These are phyloP conservation scores for Solanum piurae DNA, from an alignment of 257 asterid species.

Conservation along the genomic window DNA sequence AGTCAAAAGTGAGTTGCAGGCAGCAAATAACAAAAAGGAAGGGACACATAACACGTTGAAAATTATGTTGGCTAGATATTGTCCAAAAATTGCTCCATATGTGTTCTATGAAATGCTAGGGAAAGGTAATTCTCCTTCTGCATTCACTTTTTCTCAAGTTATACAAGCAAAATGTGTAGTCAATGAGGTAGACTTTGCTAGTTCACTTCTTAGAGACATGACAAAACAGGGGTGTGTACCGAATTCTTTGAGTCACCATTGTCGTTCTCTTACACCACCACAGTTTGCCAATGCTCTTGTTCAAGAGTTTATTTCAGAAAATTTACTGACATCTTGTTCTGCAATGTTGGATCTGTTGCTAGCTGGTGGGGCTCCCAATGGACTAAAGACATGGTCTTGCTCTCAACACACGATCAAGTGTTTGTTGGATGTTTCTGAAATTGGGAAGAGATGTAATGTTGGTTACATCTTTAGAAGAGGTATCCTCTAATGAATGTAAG, in stretches of 20 bases:
- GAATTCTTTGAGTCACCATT: slow-evolving; percentile 16
- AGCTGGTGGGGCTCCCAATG: background rate
- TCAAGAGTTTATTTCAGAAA: background rate
- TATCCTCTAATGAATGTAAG: background rate
- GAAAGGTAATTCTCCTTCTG: slow-evolving; percentile 59
- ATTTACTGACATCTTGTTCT: background rate
- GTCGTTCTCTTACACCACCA: background rate
- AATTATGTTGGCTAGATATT: slow-evolving; percentile 54
- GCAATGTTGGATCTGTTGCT: background rate
- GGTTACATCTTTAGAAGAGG: background rate
- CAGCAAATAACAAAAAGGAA: background rate
- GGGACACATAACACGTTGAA: slow-evolving; percentile 20
- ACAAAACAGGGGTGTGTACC: slow-evolving; percentile 86
- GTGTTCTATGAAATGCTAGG: slow-evolving; percentile 73
- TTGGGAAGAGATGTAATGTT: background rate
- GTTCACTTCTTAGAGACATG: slow-evolving; percentile 71
- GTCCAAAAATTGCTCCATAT: slow-evolving; percentile 80
- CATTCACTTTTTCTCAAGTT: slow-evolving; percentile 58
- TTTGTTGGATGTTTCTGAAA: background rate
- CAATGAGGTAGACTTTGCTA: slow-evolving; percentile 67
- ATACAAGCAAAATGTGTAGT: slow-evolving; percentile 59
- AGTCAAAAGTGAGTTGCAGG: background rate
- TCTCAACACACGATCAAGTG: background rate
- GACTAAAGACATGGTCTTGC: background rate
- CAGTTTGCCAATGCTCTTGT: background rate